Evolutionary conservation across 441 rosid species (phyloP), one percentile per base, ranked within the genome.

Genomic region (Flueggea neowawraea): DNA sequence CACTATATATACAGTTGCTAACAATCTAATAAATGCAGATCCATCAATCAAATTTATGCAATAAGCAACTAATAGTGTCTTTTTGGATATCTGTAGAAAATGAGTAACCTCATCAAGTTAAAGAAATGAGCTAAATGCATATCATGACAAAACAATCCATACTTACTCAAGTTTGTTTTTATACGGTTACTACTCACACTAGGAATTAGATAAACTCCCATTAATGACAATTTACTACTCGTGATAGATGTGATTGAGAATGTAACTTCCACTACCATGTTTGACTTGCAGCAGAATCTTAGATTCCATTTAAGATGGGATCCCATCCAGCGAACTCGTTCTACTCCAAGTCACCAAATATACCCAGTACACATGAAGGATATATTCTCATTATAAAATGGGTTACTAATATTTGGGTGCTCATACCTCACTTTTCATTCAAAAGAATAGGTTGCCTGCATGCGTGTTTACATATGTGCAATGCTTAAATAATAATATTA

Each of bases 61-160:
- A 58, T 17, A 12, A 45, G 22, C 52, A 12, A 28, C 28, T 22
- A 22, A 22, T 22, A 64, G 32, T 14, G 47, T 58, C 36, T 53
- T 54, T 54, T 12, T 47, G 28, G 51, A 47, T 16, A 51, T 48
- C 13, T 12, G 16, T 50, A 36, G 31, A 16, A 51, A 45, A 48
- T 32, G 64, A 61, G 50, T 36, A 16, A 15, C 16, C 41, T 61
- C 55, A 22, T n/a, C 64, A 33, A 4, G 16, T 16, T 28, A 61
- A 61, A 61, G 28, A 22, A 22, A 22, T 22, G 28, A 22, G 28
- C 28, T 22, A 22, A 22, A 22, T 0, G 28, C 28, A 22, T 22
- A 22, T 22, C 28, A 22, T 22, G 28, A 22, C 49, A 22, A 51
- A 16, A 43, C 45, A 6, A 43, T 43, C 12, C 45, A 43, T 6